Evolutionary conservation across 352 stramenopile genomes (phyloP).

Genomic region (Hyaloperonospora brassicae): DNA sequence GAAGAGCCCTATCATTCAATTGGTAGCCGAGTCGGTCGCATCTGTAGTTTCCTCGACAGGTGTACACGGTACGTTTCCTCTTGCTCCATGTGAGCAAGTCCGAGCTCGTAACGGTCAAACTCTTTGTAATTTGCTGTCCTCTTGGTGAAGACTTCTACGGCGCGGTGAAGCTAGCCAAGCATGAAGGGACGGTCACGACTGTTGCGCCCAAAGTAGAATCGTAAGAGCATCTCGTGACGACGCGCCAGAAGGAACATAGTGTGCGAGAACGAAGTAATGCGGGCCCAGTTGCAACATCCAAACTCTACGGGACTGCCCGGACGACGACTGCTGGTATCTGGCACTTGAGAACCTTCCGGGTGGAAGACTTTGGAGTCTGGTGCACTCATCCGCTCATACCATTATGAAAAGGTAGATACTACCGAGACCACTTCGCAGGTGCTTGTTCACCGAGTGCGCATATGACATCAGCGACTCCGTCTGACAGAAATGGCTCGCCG

Average conservation of each 20-base stretch:
- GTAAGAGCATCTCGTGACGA: slow-evolving; percentile 66
- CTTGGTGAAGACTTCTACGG: slow-evolving; percentile 72
- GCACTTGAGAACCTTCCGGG: slow-evolving; percentile 72
- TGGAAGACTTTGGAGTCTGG: slow-evolving; percentile 70
- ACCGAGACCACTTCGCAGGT: slow-evolving; percentile 1
- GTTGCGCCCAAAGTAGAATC: slow-evolving; percentile 73
- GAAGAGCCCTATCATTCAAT: too few relatives aligned
- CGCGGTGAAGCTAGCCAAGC: slow-evolving; percentile 68
- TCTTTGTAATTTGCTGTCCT: slow-evolving; percentile 67
- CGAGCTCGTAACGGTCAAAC: slow-evolving; percentile 28
- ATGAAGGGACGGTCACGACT: slow-evolving; percentile 44
- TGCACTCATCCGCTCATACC: slow-evolving; percentile 39
- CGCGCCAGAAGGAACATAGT: slow-evolving; percentile 73
- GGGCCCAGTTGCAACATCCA: slow-evolving; percentile 53
- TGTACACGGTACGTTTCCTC: slow-evolving; percentile 21
- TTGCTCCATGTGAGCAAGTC: too few relatives aligned
- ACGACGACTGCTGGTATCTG: slow-evolving; percentile 75
- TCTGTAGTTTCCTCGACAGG: not conserved
- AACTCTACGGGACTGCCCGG: slow-evolving; percentile 77
- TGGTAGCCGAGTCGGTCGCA: too few relatives aligned
- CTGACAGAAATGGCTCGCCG: too few relatives aligned
- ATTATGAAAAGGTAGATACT: slow-evolving; percentile 18
- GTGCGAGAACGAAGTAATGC: slow-evolving; percentile 60
- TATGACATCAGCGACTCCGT: too few relatives aligned
- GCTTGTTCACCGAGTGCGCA: not conserved